Evolutionary conservation across 768 basidiomycete genomes (phyloP), one percentile per base, ranked within the genome.

Genomic region (Naganishia friedmannii): DNA sequence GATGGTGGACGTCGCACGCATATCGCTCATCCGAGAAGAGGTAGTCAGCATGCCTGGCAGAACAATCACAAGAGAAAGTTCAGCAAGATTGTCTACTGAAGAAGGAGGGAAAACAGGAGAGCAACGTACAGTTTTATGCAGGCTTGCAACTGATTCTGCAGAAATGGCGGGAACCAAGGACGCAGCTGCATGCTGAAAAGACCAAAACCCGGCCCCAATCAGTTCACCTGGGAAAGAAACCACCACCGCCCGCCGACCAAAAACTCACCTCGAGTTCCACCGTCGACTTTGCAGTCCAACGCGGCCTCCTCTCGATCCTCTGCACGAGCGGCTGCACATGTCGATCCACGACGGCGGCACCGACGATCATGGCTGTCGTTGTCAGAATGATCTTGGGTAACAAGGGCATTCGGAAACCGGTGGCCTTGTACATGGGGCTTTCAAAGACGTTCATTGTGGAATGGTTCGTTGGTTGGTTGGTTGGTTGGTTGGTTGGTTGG

Each of bases 391-490:
- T 63, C 42, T 63, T 63, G 21, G 60, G 60, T 17, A 63, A 26
- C 34, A 63, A 23, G 10, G 60, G 60, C 23, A 63, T 12, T 26
- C 60, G 60, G 60, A 63, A 63, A n/a, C 60, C 60, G 42, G 60
- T 63, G 39, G 60, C 60, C 42, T 63, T 63, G 60, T 63, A 63
- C 60, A 63, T 63, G 60, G 60, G 57, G 60, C 60, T 63, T 63
- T 63, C 60, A n/a, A 63, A 63, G 60, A 45, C 60, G 60, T 63
- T 63, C 60, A 63, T 63, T 34, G 29, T 63, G 60, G 10, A 45
- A n/a, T 34, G 17, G 13, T 32, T 23, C 4, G 45, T 6, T 21
- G 45, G 8, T 32, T 31, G 57, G 34, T 39, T n/a, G n/a, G n/a
- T n/a, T n/a, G 57, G 17, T 21, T 10, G n/a, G 37, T 39, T n/a